Conservation (phyloP, 129 eudicot genomes). For the Flaveria sonorensis region DNA sequence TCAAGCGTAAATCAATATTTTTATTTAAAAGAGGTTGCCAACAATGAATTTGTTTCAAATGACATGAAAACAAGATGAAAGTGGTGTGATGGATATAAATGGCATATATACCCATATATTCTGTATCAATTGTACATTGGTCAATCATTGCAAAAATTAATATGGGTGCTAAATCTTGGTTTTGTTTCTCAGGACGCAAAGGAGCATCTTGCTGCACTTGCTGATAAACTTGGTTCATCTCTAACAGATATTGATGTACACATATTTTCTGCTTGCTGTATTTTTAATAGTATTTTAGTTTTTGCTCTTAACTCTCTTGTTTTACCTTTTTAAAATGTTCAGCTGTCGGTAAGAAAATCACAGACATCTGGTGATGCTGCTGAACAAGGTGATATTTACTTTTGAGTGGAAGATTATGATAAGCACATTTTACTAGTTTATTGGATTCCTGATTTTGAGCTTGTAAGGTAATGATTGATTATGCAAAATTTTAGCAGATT, state of each 20-base stretch:
- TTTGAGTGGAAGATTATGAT: slow-evolving; percentile 12
- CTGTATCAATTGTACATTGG: background rate
- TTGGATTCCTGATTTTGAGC: slow-evolving; percentile 6
- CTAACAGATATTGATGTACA: slow-evolving; percentile 78
- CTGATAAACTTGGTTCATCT: slow-evolving; percentile 89
- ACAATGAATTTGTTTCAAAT: background rate
- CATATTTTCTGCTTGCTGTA: slow-evolving; percentile 20
- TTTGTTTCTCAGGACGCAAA: slow-evolving; percentile 80
- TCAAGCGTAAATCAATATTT: background rate
- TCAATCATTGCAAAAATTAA: background rate
- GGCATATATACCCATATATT: background rate
- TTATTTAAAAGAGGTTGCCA: background rate
- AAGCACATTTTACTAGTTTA: slow-evolving; percentile 16
- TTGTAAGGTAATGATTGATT: slow-evolving; percentile 3
- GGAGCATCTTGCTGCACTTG: slow-evolving; percentile 94
- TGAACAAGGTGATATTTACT: slow-evolving; percentile 71
- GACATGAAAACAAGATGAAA: background rate
- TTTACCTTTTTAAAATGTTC: slow-evolving; percentile 29
- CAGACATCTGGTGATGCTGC: slow-evolving; percentile 62
- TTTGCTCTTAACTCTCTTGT: slow-evolving; percentile 25
- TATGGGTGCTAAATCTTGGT: slow-evolving; percentile 22
- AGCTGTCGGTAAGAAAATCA: slow-evolving; percentile 70
- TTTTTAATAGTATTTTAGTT: slow-evolving; percentile 6
- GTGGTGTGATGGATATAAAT: background rate
- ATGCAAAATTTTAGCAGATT: slow-evolving; percentile 51